Percentiles rank a stretch among this genome's conserved stretches.
Conservation (phyloP, 2,329 filamentous ascomycete genomes). For the Fusarium goolgardi region DNA sequence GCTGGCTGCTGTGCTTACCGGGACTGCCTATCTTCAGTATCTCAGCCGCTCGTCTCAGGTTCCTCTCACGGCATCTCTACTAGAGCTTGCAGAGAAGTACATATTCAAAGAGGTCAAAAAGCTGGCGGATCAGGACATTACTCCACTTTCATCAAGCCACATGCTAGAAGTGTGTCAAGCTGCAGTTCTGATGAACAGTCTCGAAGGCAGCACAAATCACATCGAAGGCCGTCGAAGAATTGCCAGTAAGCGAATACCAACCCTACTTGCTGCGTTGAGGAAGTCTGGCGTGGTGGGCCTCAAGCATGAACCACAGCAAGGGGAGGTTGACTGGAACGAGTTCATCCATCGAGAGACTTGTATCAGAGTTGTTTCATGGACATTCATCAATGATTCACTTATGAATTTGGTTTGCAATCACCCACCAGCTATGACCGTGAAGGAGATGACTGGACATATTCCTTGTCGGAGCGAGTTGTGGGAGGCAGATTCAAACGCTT, state of each 20-base stretch:
- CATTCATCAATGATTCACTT: conserved; percentile 18
- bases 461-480: conserved; percentile 27
- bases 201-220: conserved; percentile 19
- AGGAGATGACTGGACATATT: conserved; percentile 31
- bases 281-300: conserved; percentile 1
- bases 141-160: neutral
- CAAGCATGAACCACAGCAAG: neutral
- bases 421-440: conserved; percentile 15
- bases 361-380: conserved; percentile 33
- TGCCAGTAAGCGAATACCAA: conserved; percentile 14
- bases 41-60: neutral
- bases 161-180: conserved; percentile 34
- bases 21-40: conserved; percentile 12
- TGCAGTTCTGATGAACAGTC: conserved; percentile 8
- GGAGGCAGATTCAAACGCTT: conserved; percentile 14
- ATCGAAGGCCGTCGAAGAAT: conserved; percentile 12
- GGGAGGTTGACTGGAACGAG: neutral
- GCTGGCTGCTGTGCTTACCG: conserved; percentile 5
- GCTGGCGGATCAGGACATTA: neutral
- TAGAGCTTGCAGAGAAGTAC: conserved; percentile 27
- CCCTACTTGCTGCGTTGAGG: conserved; percentile 13
- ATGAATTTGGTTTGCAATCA: conserved; percentile 28
- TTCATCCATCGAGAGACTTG: conserved; percentile 32
- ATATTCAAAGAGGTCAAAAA: conserved; percentile 24
- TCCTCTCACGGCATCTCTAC: neutral